Percentiles rank a stretch among this genome's conserved stretches.
These are phyloP conservation scores for Penicillium fuscoglaucum DNA, from an alignment of 2,329 filamentous ascomycete species.

Conservation along the genomic window DNA sequence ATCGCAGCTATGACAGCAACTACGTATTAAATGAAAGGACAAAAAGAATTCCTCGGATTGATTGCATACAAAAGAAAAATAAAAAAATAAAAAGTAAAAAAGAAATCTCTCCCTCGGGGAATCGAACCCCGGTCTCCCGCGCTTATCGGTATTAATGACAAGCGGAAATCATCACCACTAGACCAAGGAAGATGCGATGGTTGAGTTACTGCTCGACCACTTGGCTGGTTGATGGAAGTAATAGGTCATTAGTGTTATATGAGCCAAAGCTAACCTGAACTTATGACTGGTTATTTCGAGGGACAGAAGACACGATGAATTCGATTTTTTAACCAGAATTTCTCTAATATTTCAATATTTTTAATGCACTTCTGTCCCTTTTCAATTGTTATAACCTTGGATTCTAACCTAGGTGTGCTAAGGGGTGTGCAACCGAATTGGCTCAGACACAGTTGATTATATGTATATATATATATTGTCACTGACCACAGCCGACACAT, in stretches of 20 bases:
- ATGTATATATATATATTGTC: neutral
- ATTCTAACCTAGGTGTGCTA: neutral
- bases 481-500: no score
- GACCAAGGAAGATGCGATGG: conserved; percentile 28
- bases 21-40: neutral
- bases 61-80: no score
- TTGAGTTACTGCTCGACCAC: conserved; percentile 28
- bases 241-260: no score
- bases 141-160: conserved; percentile 31
- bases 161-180: conserved; percentile 35
- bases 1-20: neutral
- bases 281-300: neutral
- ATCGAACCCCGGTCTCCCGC: conserved; percentile 40
- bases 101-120: conserved; percentile 33
- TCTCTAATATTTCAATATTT: neutral
- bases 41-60: no score
- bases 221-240: conserved; percentile 6
- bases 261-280: no score
- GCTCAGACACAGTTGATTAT: neutral
- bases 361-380: no score
- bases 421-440: neutral
- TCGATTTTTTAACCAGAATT: neutral
- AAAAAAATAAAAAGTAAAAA: conserved; percentile 2
- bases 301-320: neutral
- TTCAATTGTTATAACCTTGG: neutral